Evolutionary conservation across 1,139 yeast species (phyloP), one percentile per base, ranked within the genome.

Genomic region (Candida frijolesensis): DNA sequence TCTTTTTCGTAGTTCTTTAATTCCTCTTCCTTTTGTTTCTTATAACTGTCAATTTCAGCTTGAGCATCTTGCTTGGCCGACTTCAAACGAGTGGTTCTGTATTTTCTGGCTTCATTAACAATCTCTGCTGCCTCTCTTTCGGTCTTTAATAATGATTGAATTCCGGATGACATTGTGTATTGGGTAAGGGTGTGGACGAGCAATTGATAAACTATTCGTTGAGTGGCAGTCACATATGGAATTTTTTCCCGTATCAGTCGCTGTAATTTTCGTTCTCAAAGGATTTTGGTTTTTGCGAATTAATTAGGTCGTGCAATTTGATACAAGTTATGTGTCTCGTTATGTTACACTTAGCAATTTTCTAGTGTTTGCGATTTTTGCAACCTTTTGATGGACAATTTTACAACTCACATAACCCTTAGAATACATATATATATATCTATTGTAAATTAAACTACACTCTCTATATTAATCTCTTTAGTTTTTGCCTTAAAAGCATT

Each of bases 81-180:
- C 82, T 94, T 94, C 70, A 94, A 80, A 61, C 96, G 88, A 65
- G 83, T 84, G 42, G 96, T 82, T 71, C 97, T 90, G 77, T 85
- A 85, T 61, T 83, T 78, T 76, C 96, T 88, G 35, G 99, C 97
- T 66, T 87, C 87, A 61, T 91, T 83, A 57, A 94, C 98, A 58
- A 92, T 89, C 63, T 87, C 95, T 60, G 96, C 97, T 19, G 99
- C 99, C 64, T 90, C 95, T 74, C 89, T 90, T 76, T 94, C 99
- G 52, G 98, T 96, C 78, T 86, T 69, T 53, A 70, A 67, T 49
- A 70, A 68, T 49, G 72, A 70, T 63, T 70, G 74, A 51, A 70
- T 69, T 46, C 74, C 74, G 44, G 73, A 67, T 37, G 74, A 69
- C 74, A 69, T 69, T 37, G 29, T 52, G 30, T n/a, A n/a, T 27